Evolutionary conservation across 768 basidiomycete species (phyloP), one percentile per base, ranked within the genome.

Genomic region (Cubamyces lactineus): DNA sequence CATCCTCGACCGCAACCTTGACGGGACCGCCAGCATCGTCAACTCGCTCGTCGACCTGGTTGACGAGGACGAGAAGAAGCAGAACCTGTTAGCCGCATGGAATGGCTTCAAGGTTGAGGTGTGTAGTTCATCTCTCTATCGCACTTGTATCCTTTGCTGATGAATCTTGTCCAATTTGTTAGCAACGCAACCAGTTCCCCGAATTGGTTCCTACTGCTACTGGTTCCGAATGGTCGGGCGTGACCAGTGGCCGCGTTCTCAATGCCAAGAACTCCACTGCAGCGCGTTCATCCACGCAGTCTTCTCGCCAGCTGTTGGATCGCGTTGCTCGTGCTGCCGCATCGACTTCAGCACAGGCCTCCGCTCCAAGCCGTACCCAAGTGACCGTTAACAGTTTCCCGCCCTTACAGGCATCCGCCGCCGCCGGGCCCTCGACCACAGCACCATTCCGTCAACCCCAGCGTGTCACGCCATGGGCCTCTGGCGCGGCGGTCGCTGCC

Each of bases 181-280:
- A 94, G 91, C 90, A 92, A 86, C 88, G 87, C 19, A 85, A 86
- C 71, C 86, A 94, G 66, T 94, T 94, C 77, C 94, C 94, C 0
- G 88, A 93, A 51, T 80, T 95, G 5, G 73, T 80, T 0, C 86
- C 88, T 4, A 78, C 80, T 3, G 72, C 83, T 2, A 71, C 81
- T 0, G 87, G 89, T 9, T 77, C 84, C 0, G 86, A 86, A 46
- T 96, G 90, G 66, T 87, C 93, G 0, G 89, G 87, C 0, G 89
- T 95, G 63, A 80, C 92, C 3, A 85, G 87, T 24, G 94, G 93
- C 5, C 86, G 91, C 3, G 88, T 94, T 38, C 79, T 97, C 58
- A 92, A 90, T 67, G 91, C 88, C 39, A 94, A 95, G 72, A 84
- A 92, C 60, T 83, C 84, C 1, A 90, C 91, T 0, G 79, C 84